Conservation (phyloP, 2,329 filamentous ascomycete genomes). For the Talaromyces piceae region DNA sequence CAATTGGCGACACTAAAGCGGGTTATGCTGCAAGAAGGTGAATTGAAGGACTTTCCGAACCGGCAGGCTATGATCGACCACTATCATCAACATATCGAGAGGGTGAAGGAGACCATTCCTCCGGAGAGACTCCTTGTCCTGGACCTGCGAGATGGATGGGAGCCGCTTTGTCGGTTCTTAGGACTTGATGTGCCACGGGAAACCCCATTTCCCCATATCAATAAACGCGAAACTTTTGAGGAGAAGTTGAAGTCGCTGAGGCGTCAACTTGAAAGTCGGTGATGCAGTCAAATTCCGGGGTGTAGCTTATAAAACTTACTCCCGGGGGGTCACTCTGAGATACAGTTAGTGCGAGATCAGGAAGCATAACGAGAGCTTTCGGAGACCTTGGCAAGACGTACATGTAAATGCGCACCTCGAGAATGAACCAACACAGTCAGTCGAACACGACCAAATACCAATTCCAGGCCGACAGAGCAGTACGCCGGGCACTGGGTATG, state of each 20-base stretch:
- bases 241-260: neutral
- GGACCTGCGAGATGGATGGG: neutral
- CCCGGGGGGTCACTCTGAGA: no score
- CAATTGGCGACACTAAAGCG: neutral
- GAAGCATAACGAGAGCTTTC: no score
- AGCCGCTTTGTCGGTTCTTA: neutral
- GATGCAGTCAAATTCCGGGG: no score
- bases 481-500: no score
- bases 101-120: neutral
- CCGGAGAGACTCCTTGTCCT: neutral
- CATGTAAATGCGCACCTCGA: no score
- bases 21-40: neutral
- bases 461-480: no score
- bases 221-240: neutral
- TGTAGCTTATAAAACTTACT: no score
- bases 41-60: neutral
- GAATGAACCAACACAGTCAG: no score
- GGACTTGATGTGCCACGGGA: neutral
- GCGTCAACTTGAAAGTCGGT: neutral
- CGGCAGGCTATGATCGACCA: neutral
- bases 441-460: no score
- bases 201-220: neutral
- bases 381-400: no score
- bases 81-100: neutral
- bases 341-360: no score